phyloP scores from a whole-genome alignment of 805 yeast species.

The Yarrowia sp. region DNA sequence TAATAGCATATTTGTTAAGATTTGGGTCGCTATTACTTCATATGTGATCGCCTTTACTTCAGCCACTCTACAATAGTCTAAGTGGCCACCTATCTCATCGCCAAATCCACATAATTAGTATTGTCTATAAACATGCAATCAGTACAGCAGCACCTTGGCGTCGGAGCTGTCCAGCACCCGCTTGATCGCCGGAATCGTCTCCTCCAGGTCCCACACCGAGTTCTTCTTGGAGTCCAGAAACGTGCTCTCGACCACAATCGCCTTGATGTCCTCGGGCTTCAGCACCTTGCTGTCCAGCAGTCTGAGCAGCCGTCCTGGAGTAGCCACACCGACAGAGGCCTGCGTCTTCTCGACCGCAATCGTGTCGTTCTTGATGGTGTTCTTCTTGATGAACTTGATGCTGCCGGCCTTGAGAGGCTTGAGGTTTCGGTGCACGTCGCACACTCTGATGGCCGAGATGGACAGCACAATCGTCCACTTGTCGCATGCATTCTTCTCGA shows the following conservation, averaged over 20 bases:
- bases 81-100: too few relatives aligned
- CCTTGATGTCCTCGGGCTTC: constrained; percentile 48
- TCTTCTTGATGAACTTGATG: constrained; percentile 71
- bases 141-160: constrained; percentile 24
- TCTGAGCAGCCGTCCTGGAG: constrained; percentile 58
- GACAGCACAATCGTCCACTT: constrained; percentile 56
- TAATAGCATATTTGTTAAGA: too few relatives aligned
- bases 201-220: constrained; percentile 54
- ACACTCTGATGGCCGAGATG: constrained; percentile 81
- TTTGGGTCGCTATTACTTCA: too few relatives aligned
- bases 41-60: too few relatives aligned
- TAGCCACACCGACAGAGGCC: constrained; percentile 52
- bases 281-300: constrained; percentile 47
- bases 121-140: neutral
- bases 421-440: constrained; percentile 73
- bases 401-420: constrained; percentile 50
- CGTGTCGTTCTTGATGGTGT: constrained; percentile 64
- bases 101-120: too few relatives aligned
- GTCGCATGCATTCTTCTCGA: constrained; percentile 36
- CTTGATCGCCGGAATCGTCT: constrained; percentile 35
- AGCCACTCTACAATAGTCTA: too few relatives aligned
- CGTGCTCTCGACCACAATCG: constrained; percentile 59
- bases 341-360: constrained; percentile 40
- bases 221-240: constrained; percentile 61
- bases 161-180: constrained; percentile 28